Conservation (phyloP, 257 asterid genomes). For the Perilla frutescens region DNA sequence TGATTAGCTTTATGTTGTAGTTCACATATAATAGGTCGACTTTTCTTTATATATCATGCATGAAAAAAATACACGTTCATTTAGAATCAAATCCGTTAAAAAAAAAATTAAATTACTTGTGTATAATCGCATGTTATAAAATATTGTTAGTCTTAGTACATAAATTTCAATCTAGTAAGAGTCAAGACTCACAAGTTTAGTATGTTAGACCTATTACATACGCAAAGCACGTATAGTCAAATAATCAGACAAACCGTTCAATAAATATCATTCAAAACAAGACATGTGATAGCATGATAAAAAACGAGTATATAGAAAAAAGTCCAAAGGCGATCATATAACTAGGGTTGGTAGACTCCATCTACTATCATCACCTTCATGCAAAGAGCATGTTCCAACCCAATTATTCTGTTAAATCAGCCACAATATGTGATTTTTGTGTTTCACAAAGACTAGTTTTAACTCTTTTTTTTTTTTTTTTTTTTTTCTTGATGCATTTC, state of each 20-base stretch:
- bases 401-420: conserved; percentile 27
- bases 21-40: too few species aligned
- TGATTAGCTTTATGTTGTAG: too few species aligned
- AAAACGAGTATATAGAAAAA: background rate
- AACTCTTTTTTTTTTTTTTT: too few species aligned
- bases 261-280: background rate
- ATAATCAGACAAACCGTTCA: background rate
- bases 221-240: background rate
- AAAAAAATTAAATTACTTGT: too few species aligned
- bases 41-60: too few species aligned
- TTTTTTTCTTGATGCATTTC: too few species aligned
- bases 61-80: too few species aligned
- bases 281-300: background rate
- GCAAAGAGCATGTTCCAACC: conserved; percentile 24
- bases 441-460: too few species aligned
- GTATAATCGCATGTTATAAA: too few species aligned
- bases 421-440: conserved; percentile 25
- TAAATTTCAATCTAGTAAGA: background rate
- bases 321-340: background rate
- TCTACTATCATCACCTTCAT: conserved; percentile 1
- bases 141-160: background rate
- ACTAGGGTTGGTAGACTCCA: background rate
- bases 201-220: background rate
- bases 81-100: too few species aligned
- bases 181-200: background rate